Percentiles rank a stretch among this genome's conserved stretches.
phyloP scores from a whole-genome alignment of 495 filamentous ascomycete species.

The Tuber umbilicatum region DNA sequence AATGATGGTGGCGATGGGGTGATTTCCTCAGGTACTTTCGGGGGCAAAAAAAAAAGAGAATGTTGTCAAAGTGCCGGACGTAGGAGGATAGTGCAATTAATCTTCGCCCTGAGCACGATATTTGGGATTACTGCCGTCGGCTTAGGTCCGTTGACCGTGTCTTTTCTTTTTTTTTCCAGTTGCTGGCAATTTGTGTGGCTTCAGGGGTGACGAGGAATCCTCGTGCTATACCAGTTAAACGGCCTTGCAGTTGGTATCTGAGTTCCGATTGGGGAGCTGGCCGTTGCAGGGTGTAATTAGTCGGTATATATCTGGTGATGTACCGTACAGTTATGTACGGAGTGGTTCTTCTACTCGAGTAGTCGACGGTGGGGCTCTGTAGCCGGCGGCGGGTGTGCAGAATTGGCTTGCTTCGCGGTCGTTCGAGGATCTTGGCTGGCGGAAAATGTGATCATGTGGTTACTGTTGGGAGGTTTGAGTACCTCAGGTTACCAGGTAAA shows the following conservation, averaged over 20 bases:
- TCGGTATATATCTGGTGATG: background rate
- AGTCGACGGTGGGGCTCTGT: background rate
- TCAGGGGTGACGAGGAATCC: background rate
- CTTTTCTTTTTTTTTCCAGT: background rate
- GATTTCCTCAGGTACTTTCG: background rate
- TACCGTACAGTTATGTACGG: background rate
- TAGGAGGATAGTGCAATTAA: slow-evolving; percentile 2
- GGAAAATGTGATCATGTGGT: background rate
- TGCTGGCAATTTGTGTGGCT: background rate
- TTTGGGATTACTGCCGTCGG: background rate
- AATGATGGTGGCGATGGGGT: background rate
- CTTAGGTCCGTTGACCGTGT: background rate
- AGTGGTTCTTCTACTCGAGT: background rate
- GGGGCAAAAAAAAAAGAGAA: background rate
- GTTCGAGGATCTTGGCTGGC: background rate
- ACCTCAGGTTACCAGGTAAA: background rate
- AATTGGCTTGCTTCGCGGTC: background rate
- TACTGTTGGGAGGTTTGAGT: background rate
- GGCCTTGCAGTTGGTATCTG: background rate
- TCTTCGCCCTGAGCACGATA: background rate
- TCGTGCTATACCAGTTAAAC: background rate
- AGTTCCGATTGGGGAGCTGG: background rate
- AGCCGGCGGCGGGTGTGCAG: background rate
- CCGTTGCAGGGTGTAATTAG: background rate
- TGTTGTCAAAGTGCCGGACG: background rate